Base-by-base conservation (phyloP, 345 rosid species). In the Viola odorata region DNA sequence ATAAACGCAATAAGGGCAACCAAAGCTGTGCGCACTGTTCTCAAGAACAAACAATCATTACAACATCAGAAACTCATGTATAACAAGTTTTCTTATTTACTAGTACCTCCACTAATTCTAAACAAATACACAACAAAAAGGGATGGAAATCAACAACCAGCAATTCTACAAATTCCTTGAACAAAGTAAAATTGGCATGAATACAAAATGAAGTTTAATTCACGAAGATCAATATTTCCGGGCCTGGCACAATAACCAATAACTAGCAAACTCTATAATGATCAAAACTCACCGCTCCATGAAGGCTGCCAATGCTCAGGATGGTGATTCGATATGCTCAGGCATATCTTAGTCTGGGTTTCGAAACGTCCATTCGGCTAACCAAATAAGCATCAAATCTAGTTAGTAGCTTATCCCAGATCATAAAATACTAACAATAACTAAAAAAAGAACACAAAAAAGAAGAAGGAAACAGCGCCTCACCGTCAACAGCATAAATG, bases 281-380 rank as follows among this genome's bases (percentile, higher is more conserved):
- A 23, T 23, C 32, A 63, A 64, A 58, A 62, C 74, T 73, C 75
- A 92, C 98, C 96, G 61, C 98, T 89, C 98, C 98, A 92, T 15
- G 98, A 92, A 50, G 98, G 98, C 78, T 87, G 98, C 96, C 98
- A 92, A 58, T 92, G 98, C 83, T 92, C 96, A 0, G 98, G 98
- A 77, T 92, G 98, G 70, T 92, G 89, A 80, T 87, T 89, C 1
- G 98, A 91, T 67, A 91, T 91, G 81, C 98, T 91, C 63, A 91
- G 70, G 80, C 98, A 91, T 68, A 91, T 87, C 79, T 89, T 91
- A 4, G 98, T 91, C 69, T 89, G 94, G 53, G 91, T 89, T 62
- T 89, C 96, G 58, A 89, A 92, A 53, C 96, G 95, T 41, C 98
- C 96, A 69, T 89, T 92, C 13, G 96, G 96, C 96, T 92, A 9